Conservation (phyloP, 164 flowering plant species). For the Magnolia changhungtana region DNA sequence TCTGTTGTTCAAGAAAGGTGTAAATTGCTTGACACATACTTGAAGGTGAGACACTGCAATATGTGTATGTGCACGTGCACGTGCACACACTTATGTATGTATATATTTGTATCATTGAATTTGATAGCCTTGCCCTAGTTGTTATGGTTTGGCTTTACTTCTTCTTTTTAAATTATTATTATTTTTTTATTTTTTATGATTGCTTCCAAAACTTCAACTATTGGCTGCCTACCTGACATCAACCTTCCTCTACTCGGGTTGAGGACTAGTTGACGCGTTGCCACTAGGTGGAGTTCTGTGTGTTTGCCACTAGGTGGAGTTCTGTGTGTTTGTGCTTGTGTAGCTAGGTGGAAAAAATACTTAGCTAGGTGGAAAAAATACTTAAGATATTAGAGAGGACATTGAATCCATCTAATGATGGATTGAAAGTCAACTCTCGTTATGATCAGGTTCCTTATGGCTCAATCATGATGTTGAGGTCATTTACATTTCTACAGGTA, state of each 20-base stretch:
- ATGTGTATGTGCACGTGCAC: background rate
- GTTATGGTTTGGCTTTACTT: background rate
- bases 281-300: background rate
- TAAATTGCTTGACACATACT: constrained; percentile 74
- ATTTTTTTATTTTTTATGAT: background rate
- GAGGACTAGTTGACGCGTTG: too few species aligned
- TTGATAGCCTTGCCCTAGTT: background rate
- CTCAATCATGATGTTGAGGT: background rate
- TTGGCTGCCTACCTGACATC: too few species aligned
- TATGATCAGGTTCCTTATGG: background rate
- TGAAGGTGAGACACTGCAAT: constrained; percentile 55
- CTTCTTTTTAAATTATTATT: too few species aligned
- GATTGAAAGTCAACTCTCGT: background rate
- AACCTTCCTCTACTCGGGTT: too few species aligned
- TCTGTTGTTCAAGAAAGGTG: constrained; percentile 86
- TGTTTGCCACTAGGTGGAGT: background rate
- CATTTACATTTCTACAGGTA: too few species aligned
- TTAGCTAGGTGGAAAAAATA: background rate
- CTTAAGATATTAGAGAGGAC: background rate
- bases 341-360: background rate
- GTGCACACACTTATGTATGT: background rate
- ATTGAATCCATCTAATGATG: background rate
- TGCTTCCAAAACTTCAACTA: background rate
- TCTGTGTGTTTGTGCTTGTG: background rate
- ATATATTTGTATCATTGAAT: background rate